Evolutionary conservation across 164 flowering plant genomes (phyloP).

Genomic region (Umbellularia californica): DNA sequence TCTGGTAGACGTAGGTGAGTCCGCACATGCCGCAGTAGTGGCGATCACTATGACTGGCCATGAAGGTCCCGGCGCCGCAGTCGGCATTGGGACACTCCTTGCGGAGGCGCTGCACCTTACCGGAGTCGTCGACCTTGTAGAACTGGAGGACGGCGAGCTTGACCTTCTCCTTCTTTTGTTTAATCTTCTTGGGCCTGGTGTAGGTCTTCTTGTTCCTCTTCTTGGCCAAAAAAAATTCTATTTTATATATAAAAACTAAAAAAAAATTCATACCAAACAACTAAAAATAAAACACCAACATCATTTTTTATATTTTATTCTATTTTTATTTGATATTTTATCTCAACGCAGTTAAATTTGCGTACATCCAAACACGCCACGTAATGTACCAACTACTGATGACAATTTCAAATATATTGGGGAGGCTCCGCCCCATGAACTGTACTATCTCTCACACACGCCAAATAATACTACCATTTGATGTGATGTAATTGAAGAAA

Average conservation of each 20-base stretch:
- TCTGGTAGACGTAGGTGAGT: slow-evolving; percentile 53
- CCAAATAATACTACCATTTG: neutral
- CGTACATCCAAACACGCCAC: no score
- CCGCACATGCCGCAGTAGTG: slow-evolving; percentile 68
- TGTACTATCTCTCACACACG: no score
- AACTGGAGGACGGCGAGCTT: slow-evolving; percentile 61
- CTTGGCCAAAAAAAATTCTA: no score
- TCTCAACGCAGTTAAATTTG: no score
- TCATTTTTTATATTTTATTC: no score
- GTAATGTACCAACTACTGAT: no score
- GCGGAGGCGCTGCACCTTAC: slow-evolving; percentile 59
- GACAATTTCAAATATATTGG: no score
- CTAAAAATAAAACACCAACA: no score
- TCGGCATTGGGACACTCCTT: slow-evolving; percentile 70
- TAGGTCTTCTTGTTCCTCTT: slow-evolving; percentile 71
- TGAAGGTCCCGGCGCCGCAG: slow-evolving; percentile 69
- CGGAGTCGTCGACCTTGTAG: slow-evolving; percentile 64
- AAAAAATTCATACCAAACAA: no score
- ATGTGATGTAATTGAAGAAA: neutral
- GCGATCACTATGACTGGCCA: slow-evolving; percentile 65
- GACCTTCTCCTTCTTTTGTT: slow-evolving; percentile 68
- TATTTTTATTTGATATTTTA: no score
- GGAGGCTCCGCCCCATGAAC: no score
- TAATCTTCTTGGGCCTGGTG: slow-evolving; percentile 67
- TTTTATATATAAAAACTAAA: no score